Percentiles rank a stretch among this genome's conserved stretches.
Conservation (phyloP, 169 alveolate genomes). For the Plasmodium gaboni region DNA sequence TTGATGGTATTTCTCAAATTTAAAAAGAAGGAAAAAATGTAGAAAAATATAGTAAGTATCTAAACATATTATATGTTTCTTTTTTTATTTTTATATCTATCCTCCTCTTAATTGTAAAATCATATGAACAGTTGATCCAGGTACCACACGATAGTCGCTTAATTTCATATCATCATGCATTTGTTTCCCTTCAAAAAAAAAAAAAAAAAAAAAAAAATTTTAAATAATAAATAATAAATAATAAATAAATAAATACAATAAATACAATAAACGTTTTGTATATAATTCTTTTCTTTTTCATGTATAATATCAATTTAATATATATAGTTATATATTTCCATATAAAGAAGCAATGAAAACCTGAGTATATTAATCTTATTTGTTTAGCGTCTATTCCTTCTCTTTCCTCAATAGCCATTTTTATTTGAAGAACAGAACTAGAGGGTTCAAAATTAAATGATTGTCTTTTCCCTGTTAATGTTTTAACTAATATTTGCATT, state of each 20-base stretch:
- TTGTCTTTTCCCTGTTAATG: conserved; percentile 95
- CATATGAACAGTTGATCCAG: conserved; percentile 97
- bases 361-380: conserved; percentile 92
- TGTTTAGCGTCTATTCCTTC: conserved; percentile 92
- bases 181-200: conserved; percentile 87
- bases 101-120: conserved; percentile 96
- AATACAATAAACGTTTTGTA: not conserved
- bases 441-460: conserved; percentile 95
- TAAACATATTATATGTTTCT: not conserved
- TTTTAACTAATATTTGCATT: conserved; percentile 94
- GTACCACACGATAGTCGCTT: conserved; percentile 93
- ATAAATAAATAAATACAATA: not conserved
- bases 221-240: not conserved
- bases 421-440: conserved; percentile 93
- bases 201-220: not conserved
- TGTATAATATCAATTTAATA: not conserved
- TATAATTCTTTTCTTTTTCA: too few relatives aligned
- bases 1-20: not conserved
- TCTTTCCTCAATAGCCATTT: conserved; percentile 95
- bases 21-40: too few relatives aligned
- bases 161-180: conserved; percentile 93
- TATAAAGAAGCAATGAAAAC: conserved; percentile 33
- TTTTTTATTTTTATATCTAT: conserved; percentile 14
- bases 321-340: not conserved
- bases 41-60: not conserved